These are phyloP conservation scores for Microthyrium microscopicum DNA, from an alignment of 2,329 filamentous ascomycete species.

Conservation along the genomic window DNA sequence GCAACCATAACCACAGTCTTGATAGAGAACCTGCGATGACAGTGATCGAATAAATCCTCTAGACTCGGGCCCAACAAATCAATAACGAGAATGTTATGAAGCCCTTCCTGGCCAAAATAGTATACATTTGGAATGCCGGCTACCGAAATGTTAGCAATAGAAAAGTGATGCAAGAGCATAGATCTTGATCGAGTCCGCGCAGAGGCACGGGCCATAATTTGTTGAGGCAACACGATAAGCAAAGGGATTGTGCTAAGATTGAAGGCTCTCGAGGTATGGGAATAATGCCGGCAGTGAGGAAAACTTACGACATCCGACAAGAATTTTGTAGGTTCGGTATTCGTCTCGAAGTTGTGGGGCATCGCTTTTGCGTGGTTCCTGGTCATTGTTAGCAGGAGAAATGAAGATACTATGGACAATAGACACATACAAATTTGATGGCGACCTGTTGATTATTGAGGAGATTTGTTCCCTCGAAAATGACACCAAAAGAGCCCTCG, in stretches of 20 bases:
- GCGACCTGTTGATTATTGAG: slow-evolving; percentile 98
- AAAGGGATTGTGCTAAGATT: no score
- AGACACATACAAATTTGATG: slow-evolving; percentile 93
- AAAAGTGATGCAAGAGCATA: no score
- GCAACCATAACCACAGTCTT: slow-evolving; percentile 99
- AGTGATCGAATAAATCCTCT: slow-evolving; percentile 95
- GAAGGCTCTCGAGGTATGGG: no score
- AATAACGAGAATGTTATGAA: slow-evolving; percentile 97
- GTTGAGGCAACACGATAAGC: no score
- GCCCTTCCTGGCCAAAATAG: slow-evolving; percentile 95
- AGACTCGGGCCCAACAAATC: slow-evolving; percentile 88
- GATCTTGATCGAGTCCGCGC: no score
- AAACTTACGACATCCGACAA: slow-evolving; percentile 92
- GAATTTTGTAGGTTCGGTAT: slow-evolving; percentile 97
- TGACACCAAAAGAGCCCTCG: slow-evolving; percentile 95
- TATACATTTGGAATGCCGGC: slow-evolving; percentile 98
- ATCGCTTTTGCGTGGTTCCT: slow-evolving; percentile 98
- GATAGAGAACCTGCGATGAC: slow-evolving; percentile 82
- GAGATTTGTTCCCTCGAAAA: slow-evolving; percentile 96
- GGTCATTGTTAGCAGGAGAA: slow-evolving; percentile 6
- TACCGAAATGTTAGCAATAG: no score
- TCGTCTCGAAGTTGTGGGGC: slow-evolving; percentile 95
- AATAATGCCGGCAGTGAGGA: no score
- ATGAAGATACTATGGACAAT: not conserved
- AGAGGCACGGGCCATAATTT: no score